Evolutionary conservation across 306 rosid species (phyloP), one percentile per base, ranked within the genome.

Genomic region (Quercus gilva): DNA sequence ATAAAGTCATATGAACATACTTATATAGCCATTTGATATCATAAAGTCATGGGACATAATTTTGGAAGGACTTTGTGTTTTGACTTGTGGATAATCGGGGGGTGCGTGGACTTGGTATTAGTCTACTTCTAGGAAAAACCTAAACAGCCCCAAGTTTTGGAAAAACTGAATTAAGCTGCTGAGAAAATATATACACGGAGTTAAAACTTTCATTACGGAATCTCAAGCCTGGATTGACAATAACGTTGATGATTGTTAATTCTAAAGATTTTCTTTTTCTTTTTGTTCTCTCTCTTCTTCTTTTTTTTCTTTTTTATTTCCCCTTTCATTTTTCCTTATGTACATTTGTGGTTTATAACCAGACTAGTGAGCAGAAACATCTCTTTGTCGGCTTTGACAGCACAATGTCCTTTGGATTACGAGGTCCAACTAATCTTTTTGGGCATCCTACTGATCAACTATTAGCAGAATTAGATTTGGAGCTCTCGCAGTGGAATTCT

Each of bases 401-500:
- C 89, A 88, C 98, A 55, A 86, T 87, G 91, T 74, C 90, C 13
- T 74, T 82, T 71, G 98, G 97, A 81, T 85, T 93, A 82, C 87
- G 99, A 55, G 99, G 99, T 73, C 99, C 99, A 31, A 90, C 99
- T 70, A 95, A 95, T 89, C 83, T 93, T 57, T 90, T 95, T 65
- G 98, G 97, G 86, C 99, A 95, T 87, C 98, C 99, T 43, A 90
- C 96, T 2, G 96, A 93, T 82, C 68, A 88, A 33, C 84, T 95
- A 71, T 84, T 95, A 74, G 72, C 77, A 61, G 94, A 91, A 78
- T 77, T 95, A 77, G 98, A 95, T 81, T 61, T 75, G 75, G 92
- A 93, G 71, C 94, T 95, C 83, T 91, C 94, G 51, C 90, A 76
- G 45, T 93, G 99, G 99, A 87, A 91, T 84, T 95, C 91, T 79